Percentiles rank a stretch among this genome's conserved stretches.
Evolutionary conservation across 192 early-diverging fungal genomes (phyloP).

Genomic region (Coemansia sp.): DNA sequence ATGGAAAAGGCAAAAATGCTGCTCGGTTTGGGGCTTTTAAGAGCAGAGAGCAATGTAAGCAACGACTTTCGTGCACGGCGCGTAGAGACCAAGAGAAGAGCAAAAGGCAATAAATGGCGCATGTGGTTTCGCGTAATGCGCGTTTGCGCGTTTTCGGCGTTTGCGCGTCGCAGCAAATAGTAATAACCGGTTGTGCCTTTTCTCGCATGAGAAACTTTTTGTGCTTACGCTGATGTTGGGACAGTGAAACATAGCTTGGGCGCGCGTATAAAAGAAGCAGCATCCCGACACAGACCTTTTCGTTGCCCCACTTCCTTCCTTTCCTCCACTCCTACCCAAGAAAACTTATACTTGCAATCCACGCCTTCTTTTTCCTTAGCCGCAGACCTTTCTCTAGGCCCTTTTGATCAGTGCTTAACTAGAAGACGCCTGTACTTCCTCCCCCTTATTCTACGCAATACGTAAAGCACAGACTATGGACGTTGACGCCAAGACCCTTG

Average conservation of each 20-base stretch:
- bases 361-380: not conserved
- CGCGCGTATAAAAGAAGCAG: slow-evolving; percentile 3
- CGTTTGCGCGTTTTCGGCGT: slow-evolving; percentile 8
- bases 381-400: not conserved
- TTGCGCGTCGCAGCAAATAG: slow-evolving; percentile 9
- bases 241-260: not conserved
- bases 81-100: not conserved
- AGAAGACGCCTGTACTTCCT: slow-evolving; percentile 1
- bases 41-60: too few relatives aligned
- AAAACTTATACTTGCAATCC: not conserved
- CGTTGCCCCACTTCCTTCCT: not conserved
- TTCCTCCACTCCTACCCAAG: not conserved
- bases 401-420: not conserved
- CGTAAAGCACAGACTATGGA: slow-evolving; percentile 27
- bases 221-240: slow-evolving; percentile 4
- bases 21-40: too few relatives aligned
- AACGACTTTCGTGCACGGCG: not conserved
- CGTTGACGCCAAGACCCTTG: slow-evolving; percentile 21
- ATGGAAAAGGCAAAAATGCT: not conserved
- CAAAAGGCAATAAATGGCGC: not conserved
- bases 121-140: not conserved
- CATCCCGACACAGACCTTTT: not conserved
- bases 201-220: slow-evolving; percentile 11
- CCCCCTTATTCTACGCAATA: slow-evolving; percentile 4
- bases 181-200: not conserved